Evolutionary conservation across 78 protist species (phyloP).

Genomic region (Planoprotostelium fungivorum): DNA sequence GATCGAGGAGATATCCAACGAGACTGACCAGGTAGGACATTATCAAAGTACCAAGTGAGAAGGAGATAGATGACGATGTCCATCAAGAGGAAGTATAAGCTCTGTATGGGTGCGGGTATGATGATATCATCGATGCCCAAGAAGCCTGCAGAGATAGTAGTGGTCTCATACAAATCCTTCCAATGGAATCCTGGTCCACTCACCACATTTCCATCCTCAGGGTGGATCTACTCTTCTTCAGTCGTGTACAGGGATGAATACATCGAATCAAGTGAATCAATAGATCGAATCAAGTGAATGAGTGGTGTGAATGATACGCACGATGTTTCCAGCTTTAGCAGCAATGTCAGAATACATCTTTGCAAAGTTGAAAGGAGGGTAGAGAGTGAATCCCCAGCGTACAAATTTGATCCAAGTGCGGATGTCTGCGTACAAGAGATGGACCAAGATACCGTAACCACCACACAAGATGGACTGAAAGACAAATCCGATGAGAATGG

Average conservation of each 20-base stretch:
- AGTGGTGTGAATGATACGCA: background rate
- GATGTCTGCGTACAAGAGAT: background rate
- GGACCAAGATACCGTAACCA: background rate
- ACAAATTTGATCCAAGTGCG: slow-evolving; percentile 1
- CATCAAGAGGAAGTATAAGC: background rate
- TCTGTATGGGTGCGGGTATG: slow-evolving; percentile 19
- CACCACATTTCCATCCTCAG: background rate
- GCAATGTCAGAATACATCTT: background rate
- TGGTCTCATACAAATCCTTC: slow-evolving; percentile 8
- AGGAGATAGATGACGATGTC: slow-evolving; percentile 4
- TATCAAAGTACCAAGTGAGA: slow-evolving; percentile 62
- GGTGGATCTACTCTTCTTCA: background rate
- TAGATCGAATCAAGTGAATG: background rate
- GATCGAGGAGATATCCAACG: background rate
- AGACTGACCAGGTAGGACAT: slow-evolving; percentile 42
- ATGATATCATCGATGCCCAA: background rate
- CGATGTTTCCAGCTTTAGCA: background rate
- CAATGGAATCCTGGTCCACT: slow-evolving; percentile 9
- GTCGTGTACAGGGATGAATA: background rate
- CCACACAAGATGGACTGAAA: slow-evolving; percentile 13
- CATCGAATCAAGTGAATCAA: background rate
- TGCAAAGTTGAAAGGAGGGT: slow-evolving; percentile 22
- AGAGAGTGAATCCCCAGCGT: slow-evolving; percentile 2
- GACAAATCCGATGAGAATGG: slow-evolving; percentile 5
- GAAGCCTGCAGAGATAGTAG: slow-evolving; percentile 1